Evolutionary conservation across 1,139 yeast genomes (phyloP), one percentile per base, ranked within the genome.

Genomic region (Pneumocystis sp.): DNA sequence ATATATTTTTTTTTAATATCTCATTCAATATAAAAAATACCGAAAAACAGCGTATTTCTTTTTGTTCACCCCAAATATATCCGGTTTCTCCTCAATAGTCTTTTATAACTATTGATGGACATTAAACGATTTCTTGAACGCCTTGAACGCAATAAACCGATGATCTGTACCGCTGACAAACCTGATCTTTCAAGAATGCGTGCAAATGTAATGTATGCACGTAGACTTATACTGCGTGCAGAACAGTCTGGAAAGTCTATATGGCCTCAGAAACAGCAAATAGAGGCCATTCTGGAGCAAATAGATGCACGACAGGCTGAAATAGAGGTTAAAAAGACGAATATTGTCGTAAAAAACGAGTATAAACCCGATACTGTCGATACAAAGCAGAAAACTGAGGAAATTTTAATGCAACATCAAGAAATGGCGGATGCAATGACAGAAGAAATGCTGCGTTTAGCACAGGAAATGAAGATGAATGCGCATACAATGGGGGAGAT

Each of bases 391-490:
- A 19, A n/a, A 8, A 44, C 12, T n/a, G 59, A 44, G 31, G 45
- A 66, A 42, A 50, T 66, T 37, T 62, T 69, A 19, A 65, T 65
- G 4, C 66, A 65, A 17, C 76, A 77, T 64, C 72, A 73, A 35
- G 70, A 71, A 40, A 70, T 73, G 42, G 85, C 82, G 67, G 79
- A 74, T 21, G 78, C 74, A 42, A 76, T 76, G 42, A 77, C 79
- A 10, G 74, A 70, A 59, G 81, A 80, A 76, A 81, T 84, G 71
- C 77, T 83, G 37, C 77, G 74, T 56, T 80, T 77, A 72, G 83
- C 81, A 2, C 77, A 80, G 65, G 76, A 77, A n/a, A 82, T 84
- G 70, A 79, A 83, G 73, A 76, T 77, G 61, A 78, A 76, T 66
- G 84, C 83, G 59, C 74, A 77, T 70, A 76, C 78, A 67, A 79